These are phyloP conservation scores for Tolypocladium endophyticum DNA, from an alignment of 2,329 filamentous ascomycete genomes.

Conservation along the genomic window DNA sequence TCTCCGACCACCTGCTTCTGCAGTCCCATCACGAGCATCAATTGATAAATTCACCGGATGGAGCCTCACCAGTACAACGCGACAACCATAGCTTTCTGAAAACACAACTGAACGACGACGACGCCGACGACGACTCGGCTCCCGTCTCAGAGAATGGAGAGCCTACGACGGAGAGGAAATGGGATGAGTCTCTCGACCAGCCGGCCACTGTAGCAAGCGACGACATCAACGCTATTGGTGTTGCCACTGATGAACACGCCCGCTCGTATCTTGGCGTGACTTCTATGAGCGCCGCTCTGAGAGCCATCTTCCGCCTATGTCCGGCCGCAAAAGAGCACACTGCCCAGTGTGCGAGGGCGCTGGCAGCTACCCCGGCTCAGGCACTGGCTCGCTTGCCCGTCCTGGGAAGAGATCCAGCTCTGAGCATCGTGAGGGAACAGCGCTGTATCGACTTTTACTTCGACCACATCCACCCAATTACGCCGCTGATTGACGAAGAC, in stretches of 20 bases:
- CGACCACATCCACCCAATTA: conserved; percentile 47
- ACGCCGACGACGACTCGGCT: conserved; percentile 9
- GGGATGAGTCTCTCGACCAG: conserved; percentile 17
- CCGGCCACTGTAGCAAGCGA: conserved; percentile 13
- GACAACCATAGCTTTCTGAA: background rate
- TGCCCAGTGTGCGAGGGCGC: conserved; percentile 12
- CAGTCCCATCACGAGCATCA: background rate
- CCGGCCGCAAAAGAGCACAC: conserved; percentile 17
- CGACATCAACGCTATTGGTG: conserved; percentile 20
- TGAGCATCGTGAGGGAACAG: conserved; percentile 17
- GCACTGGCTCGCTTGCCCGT: conserved; percentile 22
- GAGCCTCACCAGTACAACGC: background rate
- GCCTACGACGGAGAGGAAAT: conserved; percentile 14
- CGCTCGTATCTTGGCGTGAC: conserved; percentile 55
- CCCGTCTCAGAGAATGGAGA: conserved; percentile 16
- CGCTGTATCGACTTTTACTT: conserved; percentile 50
- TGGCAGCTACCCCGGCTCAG: conserved; percentile 12
- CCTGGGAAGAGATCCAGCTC: conserved; percentile 30
- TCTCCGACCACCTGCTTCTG: background rate
- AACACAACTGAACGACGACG: background rate
- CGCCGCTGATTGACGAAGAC: conserved; percentile 49
- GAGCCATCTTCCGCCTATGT: conserved; percentile 38
- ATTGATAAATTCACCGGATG: background rate
- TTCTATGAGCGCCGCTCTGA: conserved; percentile 50
- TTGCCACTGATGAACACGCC: conserved; percentile 42